Conservation (phyloP, 1,284 basidiomycete species). For the Thelephora terrestris region DNA sequence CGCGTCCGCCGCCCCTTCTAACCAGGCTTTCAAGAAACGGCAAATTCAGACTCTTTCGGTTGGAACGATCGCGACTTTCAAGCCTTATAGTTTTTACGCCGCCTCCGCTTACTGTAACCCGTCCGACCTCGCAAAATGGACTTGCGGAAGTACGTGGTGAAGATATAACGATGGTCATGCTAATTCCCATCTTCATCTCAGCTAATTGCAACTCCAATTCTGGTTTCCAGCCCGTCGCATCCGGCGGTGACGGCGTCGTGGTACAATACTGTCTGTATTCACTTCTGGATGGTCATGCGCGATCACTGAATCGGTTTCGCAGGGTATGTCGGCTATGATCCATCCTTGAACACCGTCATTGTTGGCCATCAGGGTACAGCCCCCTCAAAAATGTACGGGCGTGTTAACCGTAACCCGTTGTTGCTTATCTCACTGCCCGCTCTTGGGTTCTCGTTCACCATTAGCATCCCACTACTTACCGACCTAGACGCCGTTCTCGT, state of each 20-base stretch:
- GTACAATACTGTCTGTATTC: slow-evolving; percentile 34
- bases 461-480: slow-evolving; percentile 39
- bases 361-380: slow-evolving; percentile 47
- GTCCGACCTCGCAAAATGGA: slow-evolving; percentile 37
- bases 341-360: slow-evolving; percentile 30
- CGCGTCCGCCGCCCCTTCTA: slow-evolving; percentile 12
- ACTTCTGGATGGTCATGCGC: background rate
- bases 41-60: slow-evolving; percentile 30
- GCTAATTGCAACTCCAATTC: slow-evolving; percentile 40
- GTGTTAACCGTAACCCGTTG: no score
- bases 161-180: slow-evolving; percentile 9
- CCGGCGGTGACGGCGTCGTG: slow-evolving; percentile 46
- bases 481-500: slow-evolving; percentile 38
- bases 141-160: slow-evolving; percentile 37
- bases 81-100: slow-evolving; percentile 45
- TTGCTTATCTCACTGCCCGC: background rate
- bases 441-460: background rate
- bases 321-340: slow-evolving; percentile 39
- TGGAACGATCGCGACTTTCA: slow-evolving; percentile 35
- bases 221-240: slow-evolving; percentile 42
- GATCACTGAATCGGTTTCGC: background rate
- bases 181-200: background rate
- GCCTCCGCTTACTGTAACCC: slow-evolving; percentile 44
- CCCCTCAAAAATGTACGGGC: slow-evolving; percentile 33
- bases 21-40: slow-evolving; percentile 19